A percentile compares a stretch with the other conserved stretches of the same genome.
Conservation (phyloP, 306 rosid species). For the Acmispon strigosus region DNA sequence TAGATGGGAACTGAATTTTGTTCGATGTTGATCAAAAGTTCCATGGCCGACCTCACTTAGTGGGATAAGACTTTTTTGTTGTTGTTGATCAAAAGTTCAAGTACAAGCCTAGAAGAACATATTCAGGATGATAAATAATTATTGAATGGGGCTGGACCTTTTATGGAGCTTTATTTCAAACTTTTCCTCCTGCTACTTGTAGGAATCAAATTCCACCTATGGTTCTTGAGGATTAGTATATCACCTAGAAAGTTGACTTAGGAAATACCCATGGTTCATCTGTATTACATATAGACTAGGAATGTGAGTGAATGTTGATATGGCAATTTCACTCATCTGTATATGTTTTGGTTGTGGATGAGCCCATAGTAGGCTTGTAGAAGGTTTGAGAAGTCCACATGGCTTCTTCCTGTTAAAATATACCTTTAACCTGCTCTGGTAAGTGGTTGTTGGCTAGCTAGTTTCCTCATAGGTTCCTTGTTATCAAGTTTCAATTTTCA, state of each 20-base stretch:
- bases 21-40: neutral
- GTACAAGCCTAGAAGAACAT: neutral
- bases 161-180: neutral
- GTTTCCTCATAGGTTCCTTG: neutral
- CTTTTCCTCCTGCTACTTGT: neutral
- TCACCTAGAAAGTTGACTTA: neutral
- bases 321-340: neutral
- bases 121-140: neutral
- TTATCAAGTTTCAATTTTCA: neutral
- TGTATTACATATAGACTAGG: neutral
- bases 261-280: neutral
- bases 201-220: neutral
- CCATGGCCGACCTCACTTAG: too few species aligned
- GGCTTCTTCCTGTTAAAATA: neutral
- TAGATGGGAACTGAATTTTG: neutral
- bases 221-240: neutral
- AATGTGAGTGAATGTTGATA: neutral
- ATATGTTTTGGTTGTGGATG: slow-evolving; percentile 8
- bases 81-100: neutral
- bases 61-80: too few species aligned
- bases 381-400: neutral
- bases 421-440: neutral
- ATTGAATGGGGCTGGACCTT: neutral
- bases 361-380: neutral
- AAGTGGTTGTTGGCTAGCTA: neutral